A percentile compares a stretch with the other conserved stretches of the same genome.
Conservation (phyloP, 139 green algal genomes). For the Chlamydomonas schloesseri region DNA sequence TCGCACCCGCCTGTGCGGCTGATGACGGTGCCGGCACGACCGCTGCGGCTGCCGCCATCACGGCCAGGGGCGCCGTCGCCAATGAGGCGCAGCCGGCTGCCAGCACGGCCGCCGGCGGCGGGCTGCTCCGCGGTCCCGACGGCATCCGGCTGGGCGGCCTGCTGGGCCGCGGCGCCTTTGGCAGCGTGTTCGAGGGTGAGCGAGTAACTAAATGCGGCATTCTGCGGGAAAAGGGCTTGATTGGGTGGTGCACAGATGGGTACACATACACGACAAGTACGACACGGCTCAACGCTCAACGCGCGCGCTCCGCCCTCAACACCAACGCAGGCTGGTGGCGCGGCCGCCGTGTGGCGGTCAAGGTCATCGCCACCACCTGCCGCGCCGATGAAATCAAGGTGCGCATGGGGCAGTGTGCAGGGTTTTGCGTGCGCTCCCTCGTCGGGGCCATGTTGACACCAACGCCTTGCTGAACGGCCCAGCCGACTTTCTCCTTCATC, state of each 20-base stretch:
- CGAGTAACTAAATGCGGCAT: background rate
- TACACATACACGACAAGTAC: no score
- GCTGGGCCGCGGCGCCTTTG: conserved; percentile 50
- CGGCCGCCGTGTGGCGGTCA: conserved; percentile 48
- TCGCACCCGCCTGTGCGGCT: background rate
- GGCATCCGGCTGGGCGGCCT: conserved; percentile 37
- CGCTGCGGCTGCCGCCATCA: background rate
- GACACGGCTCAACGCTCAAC: no score
- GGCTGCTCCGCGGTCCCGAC: conserved; percentile 7
- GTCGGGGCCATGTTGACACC: no score
- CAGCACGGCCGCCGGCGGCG: conserved; percentile 13
- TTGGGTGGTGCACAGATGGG: no score
- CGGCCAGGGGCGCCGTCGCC: background rate
- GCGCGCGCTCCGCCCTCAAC: no score
- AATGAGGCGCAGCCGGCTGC: no score
- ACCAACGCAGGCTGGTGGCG: conserved; percentile 49
- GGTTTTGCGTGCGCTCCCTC: background rate
- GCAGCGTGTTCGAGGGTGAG: conserved; percentile 45
- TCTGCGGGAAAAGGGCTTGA: background rate
- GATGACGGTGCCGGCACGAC: background rate
- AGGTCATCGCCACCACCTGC: conserved; percentile 36
- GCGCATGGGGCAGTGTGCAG: background rate
- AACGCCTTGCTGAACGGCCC: no score
- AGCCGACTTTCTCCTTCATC: no score
- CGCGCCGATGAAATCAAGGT: conserved; percentile 5